Base-by-base conservation (phyloP, 208 protist genomes). In the Crithidia thermophila region DNA sequence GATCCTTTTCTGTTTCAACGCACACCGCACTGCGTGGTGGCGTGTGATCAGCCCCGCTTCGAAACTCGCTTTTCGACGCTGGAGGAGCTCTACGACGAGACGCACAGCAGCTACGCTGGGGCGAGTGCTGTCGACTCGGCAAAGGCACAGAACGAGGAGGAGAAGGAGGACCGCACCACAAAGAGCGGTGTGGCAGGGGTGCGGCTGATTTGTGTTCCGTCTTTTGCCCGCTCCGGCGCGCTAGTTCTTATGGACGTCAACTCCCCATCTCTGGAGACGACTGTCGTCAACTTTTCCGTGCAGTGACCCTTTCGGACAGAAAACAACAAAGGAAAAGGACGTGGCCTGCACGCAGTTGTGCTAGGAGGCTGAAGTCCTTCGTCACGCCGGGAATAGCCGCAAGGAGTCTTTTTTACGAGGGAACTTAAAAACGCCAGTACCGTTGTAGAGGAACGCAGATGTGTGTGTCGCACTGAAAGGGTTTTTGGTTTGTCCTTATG, bases 1-100 rank as follows among this genome's bases (percentile, higher is more conserved):
- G 94, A 98, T 55, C 94, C 94, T 9, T 97, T 98, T 65, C 55
- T 96, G 30, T 94, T 97, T 53, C 23, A 63, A 16, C 39, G 51
- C 2, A 62, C 80, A 21, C 93, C 94, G 18, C 87, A 96, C 76
- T 89, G 93, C 64, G 81, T 94, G 52, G 70, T 98, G 40, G 90
- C 82, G 52, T 96, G 94, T 59, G 91, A 97, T 60, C 87, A 95
- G 67, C 84, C 85, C 25, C 70, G 67, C 9, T 94, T 85, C 52
- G 81, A 92, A 61, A 92, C 86, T 11, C 79, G 81, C 30, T 93
- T 82, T 76, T 61, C 72, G 20, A 74, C 79, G 27, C 61, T 90
- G 45, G 39, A 69, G 2, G 67, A 77, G 66, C 57, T 87, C 27
- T 34, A 77, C 14, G 53, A 53, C 16, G 61, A 70, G 28, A 71